phyloP scores from a whole-genome alignment of 345 rosid species.

The Stellera chamaejasme region DNA sequence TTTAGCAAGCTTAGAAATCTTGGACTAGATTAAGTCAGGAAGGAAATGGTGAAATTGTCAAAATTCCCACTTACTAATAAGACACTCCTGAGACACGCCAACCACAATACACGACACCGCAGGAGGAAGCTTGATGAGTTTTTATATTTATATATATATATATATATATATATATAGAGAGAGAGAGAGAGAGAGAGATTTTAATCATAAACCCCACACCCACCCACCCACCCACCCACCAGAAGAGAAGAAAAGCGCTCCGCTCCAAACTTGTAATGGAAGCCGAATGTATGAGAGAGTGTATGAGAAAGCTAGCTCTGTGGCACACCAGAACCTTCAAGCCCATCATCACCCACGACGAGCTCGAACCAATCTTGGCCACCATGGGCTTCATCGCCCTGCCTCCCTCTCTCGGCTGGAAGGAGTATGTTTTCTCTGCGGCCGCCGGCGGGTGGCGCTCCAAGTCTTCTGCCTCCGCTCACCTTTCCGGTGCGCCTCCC shows the following conservation, averaged over 20 bases:
- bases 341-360: conserved; percentile 43
- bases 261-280: conserved; percentile 10
- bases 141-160: too few species aligned
- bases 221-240: neutral
- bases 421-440: conserved; percentile 24
- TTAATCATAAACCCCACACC: neutral
- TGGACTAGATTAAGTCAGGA: too few species aligned
- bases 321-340: conserved; percentile 49
- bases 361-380: conserved; percentile 39
- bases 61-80: too few species aligned
- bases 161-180: too few species aligned
- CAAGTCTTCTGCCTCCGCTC: neutral
- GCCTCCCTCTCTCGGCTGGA: conserved; percentile 20
- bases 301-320: conserved; percentile 41
- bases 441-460: conserved; percentile 2
- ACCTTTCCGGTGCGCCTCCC: conserved; percentile 13
- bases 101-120: too few species aligned
- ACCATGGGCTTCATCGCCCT: conserved; percentile 36
- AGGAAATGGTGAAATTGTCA: too few species aligned
- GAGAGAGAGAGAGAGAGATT: neutral
- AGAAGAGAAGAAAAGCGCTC: neutral
- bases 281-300: conserved; percentile 26
- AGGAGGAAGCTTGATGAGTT: too few species aligned
- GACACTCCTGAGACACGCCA: too few species aligned
- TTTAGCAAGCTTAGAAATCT: too few species aligned